phyloP scores from a whole-genome alignment of 441 rosid genomes.

The Syzygium syzygioides region DNA sequence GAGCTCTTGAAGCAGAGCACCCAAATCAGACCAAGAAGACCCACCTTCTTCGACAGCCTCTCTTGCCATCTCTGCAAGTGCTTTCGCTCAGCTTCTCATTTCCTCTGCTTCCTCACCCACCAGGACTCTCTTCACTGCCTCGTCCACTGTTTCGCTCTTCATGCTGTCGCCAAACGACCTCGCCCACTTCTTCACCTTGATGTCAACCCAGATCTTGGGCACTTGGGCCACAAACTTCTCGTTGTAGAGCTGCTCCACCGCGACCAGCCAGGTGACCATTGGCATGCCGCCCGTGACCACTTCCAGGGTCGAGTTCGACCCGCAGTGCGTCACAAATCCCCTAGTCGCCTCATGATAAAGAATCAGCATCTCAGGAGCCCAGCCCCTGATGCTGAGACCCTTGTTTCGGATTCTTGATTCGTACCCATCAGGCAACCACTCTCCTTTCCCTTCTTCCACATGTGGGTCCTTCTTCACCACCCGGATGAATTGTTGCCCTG shows the following conservation, averaged over 20 bases:
- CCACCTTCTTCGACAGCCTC: conserved; percentile 4
- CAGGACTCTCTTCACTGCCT: conserved; percentile 1
- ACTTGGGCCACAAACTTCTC: conserved; percentile 5
- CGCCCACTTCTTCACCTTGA: not conserved
- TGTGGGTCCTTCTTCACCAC: conserved; percentile 6
- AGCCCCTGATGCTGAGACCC: conserved; percentile 2
- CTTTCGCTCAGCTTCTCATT: not conserved
- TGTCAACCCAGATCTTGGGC: not conserved
- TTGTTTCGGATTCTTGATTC: not conserved
- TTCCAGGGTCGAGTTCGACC: conserved; percentile 11
- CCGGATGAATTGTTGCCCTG: conserved; percentile 6
- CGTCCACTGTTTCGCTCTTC: not conserved
- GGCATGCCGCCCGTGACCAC: not conserved
- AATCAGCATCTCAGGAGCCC: conserved; percentile 10
- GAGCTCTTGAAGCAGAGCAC: not conserved
- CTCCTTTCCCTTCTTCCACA: conserved; percentile 4
- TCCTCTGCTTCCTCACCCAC: conserved; percentile 7
- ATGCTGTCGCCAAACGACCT: not conserved
- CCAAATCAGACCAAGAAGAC: not conserved
- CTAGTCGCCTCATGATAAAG: not conserved
- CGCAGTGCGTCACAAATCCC: not conserved
- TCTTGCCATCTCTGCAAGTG: not conserved
- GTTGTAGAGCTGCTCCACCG: conserved; percentile 4
- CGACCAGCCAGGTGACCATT: conserved; percentile 10
- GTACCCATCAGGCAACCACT: conserved; percentile 1